Base-by-base conservation (phyloP, 208 protist genomes). In the Trypanosoma caninum region DNA sequence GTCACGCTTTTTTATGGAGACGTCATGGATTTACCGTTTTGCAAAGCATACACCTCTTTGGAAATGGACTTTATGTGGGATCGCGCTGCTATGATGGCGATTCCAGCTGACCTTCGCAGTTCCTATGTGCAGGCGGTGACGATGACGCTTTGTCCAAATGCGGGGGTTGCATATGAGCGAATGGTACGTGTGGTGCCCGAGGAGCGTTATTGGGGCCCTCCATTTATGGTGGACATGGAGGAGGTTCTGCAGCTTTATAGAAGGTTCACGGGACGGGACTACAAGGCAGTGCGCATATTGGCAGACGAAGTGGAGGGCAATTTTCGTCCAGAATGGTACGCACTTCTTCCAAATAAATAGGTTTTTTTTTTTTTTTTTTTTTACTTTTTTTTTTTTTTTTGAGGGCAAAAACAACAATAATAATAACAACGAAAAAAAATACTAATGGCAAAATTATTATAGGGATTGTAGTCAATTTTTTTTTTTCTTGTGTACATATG, bases 11-110 rank as follows among this genome's bases (percentile, higher is more conserved):
- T 78, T 41, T 52, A 77, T 6, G 77, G 82, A 0, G 72, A 82
- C 48, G 76, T 84, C 34, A 69, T 80, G 10, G 55, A 56, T 0
- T 61, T 82, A 28, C 67, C 65, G 2, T 31, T 55, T 22, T 56
- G 35, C 46, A 45, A 59, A 2, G 69, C 7, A 10, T 84, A 80
- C 59, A 27, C 20, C 16, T 33, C 22, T 11, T 3, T 45, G 16
- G 47, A 64, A 54, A 51, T 82, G 11, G 64, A 84, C 35, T 80
- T 89, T 56, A 67, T 86, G 37, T 89, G 80, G 56, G 78, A 86
- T 45, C 72, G 82, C 16, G 82, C 82, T 3, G 41, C 78, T 13
- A 74, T 86, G 60, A 83, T 89, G 78, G 78, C 78, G 34, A 74
- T 86, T 34, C 65, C 73, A 41, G 73, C 78, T 5, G 57, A 45